phyloP scores from a whole-genome alignment of 2,329 filamentous ascomycete species.

The Sporothrix curviconia region DNA sequence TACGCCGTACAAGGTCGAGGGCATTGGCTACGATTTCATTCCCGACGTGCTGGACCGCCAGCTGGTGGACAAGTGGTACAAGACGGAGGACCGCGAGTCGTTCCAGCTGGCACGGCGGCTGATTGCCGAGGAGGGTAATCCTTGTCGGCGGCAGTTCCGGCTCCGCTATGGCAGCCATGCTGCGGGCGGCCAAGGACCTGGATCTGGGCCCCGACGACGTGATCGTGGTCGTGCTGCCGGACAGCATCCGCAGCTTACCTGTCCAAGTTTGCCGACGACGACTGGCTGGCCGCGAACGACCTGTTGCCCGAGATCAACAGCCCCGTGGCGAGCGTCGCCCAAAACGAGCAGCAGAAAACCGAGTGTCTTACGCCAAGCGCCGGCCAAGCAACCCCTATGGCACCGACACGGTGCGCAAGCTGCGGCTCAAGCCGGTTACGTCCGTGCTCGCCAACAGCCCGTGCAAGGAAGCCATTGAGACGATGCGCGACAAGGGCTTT shows the following conservation, averaged over 20 bases:
- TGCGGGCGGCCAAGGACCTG: slow-evolving; percentile 69
- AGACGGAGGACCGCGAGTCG: slow-evolving; percentile 88
- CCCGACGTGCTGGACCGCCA: slow-evolving; percentile 83
- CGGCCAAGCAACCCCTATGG: slow-evolving; percentile 60
- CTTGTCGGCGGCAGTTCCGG: slow-evolving; percentile 91
- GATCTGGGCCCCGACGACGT: slow-evolving; percentile 76
- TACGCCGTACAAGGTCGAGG: slow-evolving; percentile 92
- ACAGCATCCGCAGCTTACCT: slow-evolving; percentile 97
- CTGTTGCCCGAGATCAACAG: slow-evolving; percentile 58
- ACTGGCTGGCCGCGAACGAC: slow-evolving; percentile 96
- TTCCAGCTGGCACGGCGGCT: slow-evolving; percentile 85
- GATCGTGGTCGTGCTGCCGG: slow-evolving; percentile 84
- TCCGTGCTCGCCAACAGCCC: slow-evolving; percentile 65
- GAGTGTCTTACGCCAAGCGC: slow-evolving; percentile 22
- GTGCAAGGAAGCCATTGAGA: slow-evolving; percentile 87
- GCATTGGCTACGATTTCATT: slow-evolving; percentile 97
- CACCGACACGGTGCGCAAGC: slow-evolving; percentile 69
- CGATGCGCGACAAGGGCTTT: slow-evolving; percentile 96
- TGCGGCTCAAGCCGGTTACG: slow-evolving; percentile 89
- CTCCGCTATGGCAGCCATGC: slow-evolving; percentile 77
- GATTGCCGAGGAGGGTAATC: slow-evolving; percentile 88
- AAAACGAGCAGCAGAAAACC: slow-evolving; percentile 28
- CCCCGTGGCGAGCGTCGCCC: slow-evolving; percentile 38
- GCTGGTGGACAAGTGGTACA: slow-evolving; percentile 90
- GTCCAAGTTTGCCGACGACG: slow-evolving; percentile 96